phyloP scores from a whole-genome alignment of 1,284 basidiomycete genomes.

The Volvariella surrecta region DNA sequence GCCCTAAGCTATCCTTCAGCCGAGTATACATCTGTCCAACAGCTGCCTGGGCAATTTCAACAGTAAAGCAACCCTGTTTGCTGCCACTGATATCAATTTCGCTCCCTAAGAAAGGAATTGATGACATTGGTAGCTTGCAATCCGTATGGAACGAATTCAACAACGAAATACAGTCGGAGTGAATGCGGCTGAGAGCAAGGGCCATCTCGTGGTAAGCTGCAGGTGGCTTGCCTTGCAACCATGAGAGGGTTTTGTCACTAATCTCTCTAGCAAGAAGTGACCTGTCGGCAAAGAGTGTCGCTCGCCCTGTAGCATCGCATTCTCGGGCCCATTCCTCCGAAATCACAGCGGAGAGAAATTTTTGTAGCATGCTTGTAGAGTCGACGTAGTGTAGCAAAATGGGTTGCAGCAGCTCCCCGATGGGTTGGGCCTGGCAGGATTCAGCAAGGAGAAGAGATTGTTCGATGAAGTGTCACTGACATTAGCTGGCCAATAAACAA shows the following conservation, averaged over 20 bases:
- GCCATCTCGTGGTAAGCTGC: slow-evolving; percentile 91
- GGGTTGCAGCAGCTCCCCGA: slow-evolving; percentile 58
- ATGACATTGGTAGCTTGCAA: slow-evolving; percentile 76
- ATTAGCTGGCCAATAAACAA: slow-evolving; percentile 57
- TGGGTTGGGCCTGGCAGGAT: slow-evolving; percentile 21
- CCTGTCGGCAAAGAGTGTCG: slow-evolving; percentile 37
- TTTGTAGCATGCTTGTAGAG: slow-evolving; percentile 88
- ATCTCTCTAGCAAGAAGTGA: slow-evolving; percentile 62
- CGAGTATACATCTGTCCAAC: slow-evolving; percentile 67
- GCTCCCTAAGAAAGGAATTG: slow-evolving; percentile 74
- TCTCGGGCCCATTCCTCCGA: slow-evolving; percentile 90
- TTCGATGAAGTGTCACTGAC: slow-evolving; percentile 26
- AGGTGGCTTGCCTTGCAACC: slow-evolving; percentile 72
- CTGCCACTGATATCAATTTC: slow-evolving; percentile 73
- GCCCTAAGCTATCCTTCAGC: slow-evolving; percentile 66
- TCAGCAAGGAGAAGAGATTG: slow-evolving; percentile 5
- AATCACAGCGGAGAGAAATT: slow-evolving; percentile 78
- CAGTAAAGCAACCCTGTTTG: slow-evolving; percentile 65
- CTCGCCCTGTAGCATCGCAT: slow-evolving; percentile 26
- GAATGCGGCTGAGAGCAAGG: slow-evolving; percentile 72
- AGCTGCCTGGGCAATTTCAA: slow-evolving; percentile 71
- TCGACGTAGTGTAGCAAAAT: slow-evolving; percentile 75
- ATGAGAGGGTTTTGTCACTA: slow-evolving; percentile 54
- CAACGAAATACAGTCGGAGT: slow-evolving; percentile 74
- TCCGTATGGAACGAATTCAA: slow-evolving; percentile 77